Base-by-base conservation (phyloP, 2,329 filamentous ascomycete species). In the Cladosporium cucumerinum region DNA sequence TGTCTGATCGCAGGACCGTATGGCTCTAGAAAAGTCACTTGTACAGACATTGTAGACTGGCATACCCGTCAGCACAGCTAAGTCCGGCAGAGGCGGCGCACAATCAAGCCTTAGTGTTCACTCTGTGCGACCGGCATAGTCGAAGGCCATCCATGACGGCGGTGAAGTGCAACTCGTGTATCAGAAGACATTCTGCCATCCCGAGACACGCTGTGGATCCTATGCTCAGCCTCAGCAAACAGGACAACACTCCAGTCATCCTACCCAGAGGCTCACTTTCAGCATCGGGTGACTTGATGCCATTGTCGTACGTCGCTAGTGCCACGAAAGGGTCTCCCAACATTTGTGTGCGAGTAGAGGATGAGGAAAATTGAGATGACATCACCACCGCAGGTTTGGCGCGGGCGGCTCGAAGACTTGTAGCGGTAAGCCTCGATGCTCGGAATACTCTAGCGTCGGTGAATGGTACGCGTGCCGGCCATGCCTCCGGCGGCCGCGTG, bases 261-360 rank as follows among this genome's bases (percentile, higher is more conserved):
- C 85, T 85, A 0, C 72, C 87, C 4, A 77, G 85, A 30, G 85
- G 85, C 3, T 83, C 80, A 51, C 85, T 87, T 46, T 86, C 84
- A 0, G 85, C 85, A 0, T 86, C 84, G 3, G 85, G 85, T 0
- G 85, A 87, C 69, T 75, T 87, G 10, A 82, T 79, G 66, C 82
- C 85, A 2, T 76, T 87, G 21, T 83, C 84, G 0, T 87, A 86
- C 68, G 80, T 87, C 73, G 67, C 78, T 83, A 65, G 72, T 12
- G 70, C 73, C 3, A 72, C 89, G 3, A 73, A 82, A 21, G 77
- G 81, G 46, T 79, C 81, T 57, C 77, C 55, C 0, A 78, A 79
- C 64, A 77, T 83, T 2, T 78, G 73, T 57, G 76, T 82, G 2
- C 63, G 66, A 43, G 67, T 66, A 34, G 76, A 75, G 36, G 66